Base-by-base conservation (phyloP, 1,139 yeast genomes). In the Torulaspora pretoriensis region DNA sequence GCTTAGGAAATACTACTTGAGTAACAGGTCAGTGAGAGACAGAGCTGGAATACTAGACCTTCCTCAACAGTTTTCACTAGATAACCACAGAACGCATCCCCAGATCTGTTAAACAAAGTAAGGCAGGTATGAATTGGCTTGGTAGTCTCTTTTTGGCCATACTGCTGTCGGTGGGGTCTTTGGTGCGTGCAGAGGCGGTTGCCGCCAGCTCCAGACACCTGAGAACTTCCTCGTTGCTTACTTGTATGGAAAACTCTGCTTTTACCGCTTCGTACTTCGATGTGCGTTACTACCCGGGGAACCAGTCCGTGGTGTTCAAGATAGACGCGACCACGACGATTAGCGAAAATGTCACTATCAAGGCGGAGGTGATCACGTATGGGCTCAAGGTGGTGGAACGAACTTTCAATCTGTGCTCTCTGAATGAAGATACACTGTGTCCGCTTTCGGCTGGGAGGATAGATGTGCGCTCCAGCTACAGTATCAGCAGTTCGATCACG, bases 231-330 rank as follows among this genome's bases (percentile, higher is more conserved):
- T 88, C 97, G n/a, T 73, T 94, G 55, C 71, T 90, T 56, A 86
- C 98, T 39, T 92, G 99, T 71, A 89, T 89, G 96, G 83, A 81
- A 45, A 72, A 85, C 65, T 90, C 98, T 9, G 83, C 81, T 63
- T 81, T 94, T 62, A 81, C 96, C 1, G 94, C 97, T 5, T 78
- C 90, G n/a, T 78, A 73, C 54, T 90, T 94, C 60, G 85, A 86
- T 56, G 95, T 90, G 47, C 68, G 68, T 36, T 86, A 75, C 63
- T 81, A 69, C 60, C 95, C 95, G 3, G 72, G 69, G 38, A 84
- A 83, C 64, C 66, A 65, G 16, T 72, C 84, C 1, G 81, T 83
- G 8, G 70, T 69, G 14, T 81, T 88, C 56, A 81, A 85, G 55
- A 72, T 92, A 29, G 76, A 80, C 44, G 96, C 96, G 24, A 74